A percentile compares a stretch with the other conserved stretches of the same genome.
Conservation (phyloP, 2,329 filamentous ascomycete species). For the Beauveria brongniartii region DNA sequence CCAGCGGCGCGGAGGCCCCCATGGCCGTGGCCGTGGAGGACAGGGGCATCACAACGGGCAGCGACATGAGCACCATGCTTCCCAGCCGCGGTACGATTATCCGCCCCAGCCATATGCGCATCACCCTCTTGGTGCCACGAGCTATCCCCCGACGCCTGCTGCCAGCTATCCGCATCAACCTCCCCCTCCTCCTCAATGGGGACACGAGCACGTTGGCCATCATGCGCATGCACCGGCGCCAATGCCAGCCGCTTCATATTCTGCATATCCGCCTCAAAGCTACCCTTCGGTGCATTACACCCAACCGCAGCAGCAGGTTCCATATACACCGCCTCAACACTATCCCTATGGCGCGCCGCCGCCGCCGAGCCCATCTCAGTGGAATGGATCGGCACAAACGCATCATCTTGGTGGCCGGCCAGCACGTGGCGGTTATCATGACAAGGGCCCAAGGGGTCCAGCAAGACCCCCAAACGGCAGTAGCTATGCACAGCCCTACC, state of each 20-base stretch:
- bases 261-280: constrained; percentile 49
- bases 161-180: constrained; percentile 30
- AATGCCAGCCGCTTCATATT: constrained; percentile 46
- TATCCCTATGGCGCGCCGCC: constrained; percentile 31
- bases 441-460: constrained; percentile 29
- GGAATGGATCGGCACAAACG: constrained; percentile 26
- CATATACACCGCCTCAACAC: constrained; percentile 33
- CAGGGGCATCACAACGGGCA: constrained; percentile 30
- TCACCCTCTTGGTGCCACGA: constrained; percentile 23
- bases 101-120: constrained; percentile 29
- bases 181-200: constrained; percentile 31
- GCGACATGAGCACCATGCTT: constrained; percentile 29
- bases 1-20: constrained; percentile 17
- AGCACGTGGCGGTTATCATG: constrained; percentile 36
- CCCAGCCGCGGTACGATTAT: constrained; percentile 36
- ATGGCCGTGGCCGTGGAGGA: constrained; percentile 29
- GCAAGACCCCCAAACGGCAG: constrained; percentile 14
- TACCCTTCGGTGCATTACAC: constrained; percentile 35
- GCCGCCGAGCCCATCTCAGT: constrained; percentile 27
- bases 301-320: constrained; percentile 34
- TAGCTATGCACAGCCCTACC: constrained; percentile 31
- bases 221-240: constrained; percentile 38
- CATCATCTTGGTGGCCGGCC: constrained; percentile 27
- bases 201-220: constrained; percentile 30
- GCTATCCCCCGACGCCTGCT: constrained; percentile 27